Percentiles rank a stretch among this genome's conserved stretches.
These are phyloP conservation scores for Arctium lappa DNA, from an alignment of 129 eudicot species.

Conservation along the genomic window DNA sequence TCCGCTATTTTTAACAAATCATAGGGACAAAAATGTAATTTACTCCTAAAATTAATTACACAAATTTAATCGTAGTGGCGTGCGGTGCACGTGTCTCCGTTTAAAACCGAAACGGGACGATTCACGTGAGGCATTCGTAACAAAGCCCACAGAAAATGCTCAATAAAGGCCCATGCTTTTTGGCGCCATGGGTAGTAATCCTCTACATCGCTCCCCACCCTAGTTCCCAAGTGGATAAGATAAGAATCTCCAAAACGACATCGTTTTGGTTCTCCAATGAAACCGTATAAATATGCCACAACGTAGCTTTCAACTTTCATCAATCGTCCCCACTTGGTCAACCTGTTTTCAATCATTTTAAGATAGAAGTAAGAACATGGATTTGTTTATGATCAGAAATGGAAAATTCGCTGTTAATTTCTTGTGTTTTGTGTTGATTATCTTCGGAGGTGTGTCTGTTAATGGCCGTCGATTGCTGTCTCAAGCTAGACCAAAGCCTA, in stretches of 20 bases:
- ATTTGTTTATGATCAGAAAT: conserved; percentile 9
- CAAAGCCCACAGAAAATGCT: background rate
- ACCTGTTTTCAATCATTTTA: background rate
- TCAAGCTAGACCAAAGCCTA: conserved; percentile 46
- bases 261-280: background rate
- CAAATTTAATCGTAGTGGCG: too few relatives aligned
- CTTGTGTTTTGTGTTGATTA: conserved; percentile 17
- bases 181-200: background rate
- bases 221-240: background rate
- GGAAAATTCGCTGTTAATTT: background rate
- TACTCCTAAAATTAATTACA: too few relatives aligned
- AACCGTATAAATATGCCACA: conserved; percentile 11
- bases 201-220: background rate
- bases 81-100: background rate
- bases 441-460: conserved; percentile 37
- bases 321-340: conserved; percentile 25
- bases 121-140: background rate
- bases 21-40: too few relatives aligned
- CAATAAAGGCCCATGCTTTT: background rate
- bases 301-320: background rate
- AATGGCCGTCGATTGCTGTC: conserved; percentile 42
- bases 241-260: background rate
- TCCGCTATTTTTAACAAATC: too few relatives aligned
- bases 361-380: background rate
- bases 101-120: background rate